Conservation (phyloP, 371 early-diverging fungal species). For the Nematocida major region DNA sequence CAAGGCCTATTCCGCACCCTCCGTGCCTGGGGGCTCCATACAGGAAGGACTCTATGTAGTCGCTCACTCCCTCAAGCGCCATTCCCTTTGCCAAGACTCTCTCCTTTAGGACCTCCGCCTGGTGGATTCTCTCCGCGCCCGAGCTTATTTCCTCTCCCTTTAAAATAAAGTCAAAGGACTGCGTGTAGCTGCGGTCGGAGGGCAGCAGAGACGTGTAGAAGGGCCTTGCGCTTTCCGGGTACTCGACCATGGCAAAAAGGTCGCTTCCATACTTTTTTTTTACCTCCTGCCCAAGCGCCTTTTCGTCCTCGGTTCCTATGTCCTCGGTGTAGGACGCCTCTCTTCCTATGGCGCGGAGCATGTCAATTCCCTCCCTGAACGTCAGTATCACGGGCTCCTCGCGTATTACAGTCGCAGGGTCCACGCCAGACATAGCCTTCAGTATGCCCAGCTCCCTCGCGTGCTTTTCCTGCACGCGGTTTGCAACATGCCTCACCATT, state of each 20-base stretch:
- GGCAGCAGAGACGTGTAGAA: constrained; percentile 85
- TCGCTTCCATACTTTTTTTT: constrained; percentile 88
- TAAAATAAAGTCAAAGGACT: constrained; percentile 99
- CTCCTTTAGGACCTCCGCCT: constrained; percentile 73
- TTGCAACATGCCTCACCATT: constrained; percentile 71
- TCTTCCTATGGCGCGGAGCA: constrained; percentile 76
- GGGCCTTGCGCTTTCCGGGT: constrained; percentile 86
- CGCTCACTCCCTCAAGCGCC: constrained; percentile 74
- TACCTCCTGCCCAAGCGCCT: constrained; percentile 80
- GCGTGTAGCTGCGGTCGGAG: constrained; percentile 77
- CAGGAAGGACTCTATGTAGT: constrained; percentile 92
- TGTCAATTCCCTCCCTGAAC: constrained; percentile 79
- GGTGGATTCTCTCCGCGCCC: constrained; percentile 97
- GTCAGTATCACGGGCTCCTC: constrained; percentile 77
- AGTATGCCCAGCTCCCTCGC: constrained; percentile 74
- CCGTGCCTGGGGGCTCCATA: constrained; percentile 97
- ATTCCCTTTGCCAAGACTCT: constrained; percentile 76
- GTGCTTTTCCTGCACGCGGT: constrained; percentile 74
- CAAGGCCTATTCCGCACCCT: constrained; percentile 92
- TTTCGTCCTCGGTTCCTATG: constrained; percentile 78
- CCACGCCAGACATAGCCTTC: constrained; percentile 80
- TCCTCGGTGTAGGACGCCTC: constrained; percentile 75
- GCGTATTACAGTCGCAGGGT: constrained; percentile 77
- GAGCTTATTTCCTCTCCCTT: constrained; percentile 97
- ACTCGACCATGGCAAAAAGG: constrained; percentile 96